phyloP scores from a whole-genome alignment of 2,329 filamentous ascomycete species.

The Truncatella angustata region DNA sequence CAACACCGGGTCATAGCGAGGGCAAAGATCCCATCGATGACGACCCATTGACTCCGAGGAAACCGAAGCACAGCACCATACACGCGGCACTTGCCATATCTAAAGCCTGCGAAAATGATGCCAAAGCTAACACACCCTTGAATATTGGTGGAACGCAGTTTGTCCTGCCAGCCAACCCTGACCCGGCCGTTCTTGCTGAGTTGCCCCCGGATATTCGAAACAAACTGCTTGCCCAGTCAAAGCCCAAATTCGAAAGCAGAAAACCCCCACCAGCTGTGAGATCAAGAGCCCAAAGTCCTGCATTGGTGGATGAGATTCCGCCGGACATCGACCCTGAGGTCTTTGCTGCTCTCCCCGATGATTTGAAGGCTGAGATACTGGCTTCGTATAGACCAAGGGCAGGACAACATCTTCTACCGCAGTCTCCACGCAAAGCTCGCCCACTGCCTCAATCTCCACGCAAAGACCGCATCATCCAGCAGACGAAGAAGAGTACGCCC shows the following conservation, averaged over 20 bases:
- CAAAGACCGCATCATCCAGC: constrained; percentile 51
- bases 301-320: constrained; percentile 43
- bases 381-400: constrained; percentile 59
- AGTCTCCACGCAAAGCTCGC: constrained; percentile 58
- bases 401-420: constrained; percentile 30
- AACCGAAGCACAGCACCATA: constrained; percentile 38
- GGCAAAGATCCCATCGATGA: constrained; percentile 54
- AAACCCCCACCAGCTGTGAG: constrained; percentile 30
- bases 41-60: constrained; percentile 52
- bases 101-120: constrained; percentile 47
- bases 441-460: constrained; percentile 54
- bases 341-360: constrained; percentile 77
- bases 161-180: constrained; percentile 79
- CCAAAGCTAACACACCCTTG: constrained; percentile 63
- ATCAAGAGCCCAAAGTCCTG: constrained; percentile 39
- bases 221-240: constrained; percentile 62
- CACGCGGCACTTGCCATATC: constrained; percentile 55
- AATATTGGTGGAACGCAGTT: constrained; percentile 90
- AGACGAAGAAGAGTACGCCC: constrained; percentile 56
- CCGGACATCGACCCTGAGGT: constrained; percentile 84
- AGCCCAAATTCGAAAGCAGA: constrained; percentile 20
- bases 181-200: constrained; percentile 78
- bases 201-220: constrained; percentile 80
- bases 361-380: constrained; percentile 81
- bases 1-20: constrained; percentile 26